Conservation (phyloP, 768 basidiomycete species). For the Naganishia vishniacii region DNA sequence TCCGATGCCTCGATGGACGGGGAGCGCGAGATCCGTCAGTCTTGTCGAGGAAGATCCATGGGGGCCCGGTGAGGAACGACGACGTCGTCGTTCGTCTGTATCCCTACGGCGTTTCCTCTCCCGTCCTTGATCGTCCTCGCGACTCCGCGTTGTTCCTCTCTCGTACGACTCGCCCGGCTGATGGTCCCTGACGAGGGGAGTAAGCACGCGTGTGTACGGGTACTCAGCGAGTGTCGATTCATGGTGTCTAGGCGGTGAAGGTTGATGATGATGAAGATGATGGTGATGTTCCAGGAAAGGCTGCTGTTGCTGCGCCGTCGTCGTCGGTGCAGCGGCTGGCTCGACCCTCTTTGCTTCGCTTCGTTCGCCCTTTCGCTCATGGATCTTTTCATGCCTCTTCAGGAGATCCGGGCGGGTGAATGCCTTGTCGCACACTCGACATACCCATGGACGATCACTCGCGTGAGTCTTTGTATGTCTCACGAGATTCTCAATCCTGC, state of each 20-base stretch:
- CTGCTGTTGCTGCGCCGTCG: too few relatives aligned
- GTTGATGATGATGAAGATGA: too few relatives aligned
- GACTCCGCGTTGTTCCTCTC: too few relatives aligned
- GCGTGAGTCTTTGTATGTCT: constrained; percentile 17
- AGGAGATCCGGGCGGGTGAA: constrained; percentile 9
- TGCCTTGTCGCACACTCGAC: constrained; percentile 11
- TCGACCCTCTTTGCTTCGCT: not conserved
- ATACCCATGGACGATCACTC: constrained; percentile 6
- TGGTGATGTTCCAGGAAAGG: too few relatives aligned
- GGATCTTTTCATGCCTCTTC: constrained; percentile 20
- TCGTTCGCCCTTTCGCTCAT: not conserved
- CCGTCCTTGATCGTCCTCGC: too few relatives aligned
- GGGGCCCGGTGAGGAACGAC: too few relatives aligned
- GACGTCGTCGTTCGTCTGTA: too few relatives aligned
- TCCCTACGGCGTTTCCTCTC: too few relatives aligned
- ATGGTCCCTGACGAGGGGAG: not conserved
- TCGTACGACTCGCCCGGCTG: too few relatives aligned
- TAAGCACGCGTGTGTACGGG: not conserved
- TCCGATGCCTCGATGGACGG: constrained; percentile 11
- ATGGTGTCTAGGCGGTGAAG: not conserved
- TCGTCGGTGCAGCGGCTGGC: too few relatives aligned
- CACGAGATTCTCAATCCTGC: constrained; percentile 20
- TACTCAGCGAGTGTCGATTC: constrained; percentile 9
- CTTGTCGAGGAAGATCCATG: not conserved
- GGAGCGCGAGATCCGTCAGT: not conserved